These are phyloP conservation scores for Davidsoniella neocaledoniae DNA, from an alignment of 2,329 filamentous ascomycete genomes.

Conservation along the genomic window DNA sequence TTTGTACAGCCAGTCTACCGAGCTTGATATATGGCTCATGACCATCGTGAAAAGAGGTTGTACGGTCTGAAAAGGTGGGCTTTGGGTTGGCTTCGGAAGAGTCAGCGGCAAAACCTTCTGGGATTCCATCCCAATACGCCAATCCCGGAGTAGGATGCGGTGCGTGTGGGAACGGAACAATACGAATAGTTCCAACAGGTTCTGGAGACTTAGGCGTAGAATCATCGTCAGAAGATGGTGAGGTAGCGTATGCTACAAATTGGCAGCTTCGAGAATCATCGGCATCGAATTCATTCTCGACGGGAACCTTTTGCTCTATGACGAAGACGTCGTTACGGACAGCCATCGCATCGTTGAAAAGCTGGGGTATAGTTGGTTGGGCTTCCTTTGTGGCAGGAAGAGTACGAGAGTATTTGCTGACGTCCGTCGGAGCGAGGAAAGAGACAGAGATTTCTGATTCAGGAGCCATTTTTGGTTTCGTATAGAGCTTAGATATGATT, in stretches of 20 bases:
- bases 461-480: no score
- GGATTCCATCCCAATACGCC: conserved; percentile 28
- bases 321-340: conserved; percentile 47
- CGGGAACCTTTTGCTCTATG: conserved; percentile 37
- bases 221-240: conserved; percentile 18
- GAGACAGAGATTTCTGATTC: not conserved
- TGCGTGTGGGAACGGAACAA: conserved; percentile 66
- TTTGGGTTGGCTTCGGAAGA: conserved; percentile 13
- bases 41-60: conserved; percentile 38
- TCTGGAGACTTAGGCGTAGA: conserved; percentile 28
- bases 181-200: conserved; percentile 53
- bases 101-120: conserved; percentile 17
- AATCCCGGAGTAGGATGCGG: conserved; percentile 40
- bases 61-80: conserved; percentile 21
- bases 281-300: conserved; percentile 59
- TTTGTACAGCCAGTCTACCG: conserved; percentile 56
- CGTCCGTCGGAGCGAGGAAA: conserved; percentile 1
- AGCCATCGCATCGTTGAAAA: conserved; percentile 47
- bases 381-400: not conserved
- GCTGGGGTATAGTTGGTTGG: conserved; percentile 29
- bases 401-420: conserved; percentile 1
- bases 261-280: conserved; percentile 71
- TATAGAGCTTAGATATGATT: no score
- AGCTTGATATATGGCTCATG: conserved; percentile 68
- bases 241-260: conserved; percentile 66